Conservation (phyloP, 2,329 filamentous ascomycete genomes). For the Onygenales sp. region DNA sequence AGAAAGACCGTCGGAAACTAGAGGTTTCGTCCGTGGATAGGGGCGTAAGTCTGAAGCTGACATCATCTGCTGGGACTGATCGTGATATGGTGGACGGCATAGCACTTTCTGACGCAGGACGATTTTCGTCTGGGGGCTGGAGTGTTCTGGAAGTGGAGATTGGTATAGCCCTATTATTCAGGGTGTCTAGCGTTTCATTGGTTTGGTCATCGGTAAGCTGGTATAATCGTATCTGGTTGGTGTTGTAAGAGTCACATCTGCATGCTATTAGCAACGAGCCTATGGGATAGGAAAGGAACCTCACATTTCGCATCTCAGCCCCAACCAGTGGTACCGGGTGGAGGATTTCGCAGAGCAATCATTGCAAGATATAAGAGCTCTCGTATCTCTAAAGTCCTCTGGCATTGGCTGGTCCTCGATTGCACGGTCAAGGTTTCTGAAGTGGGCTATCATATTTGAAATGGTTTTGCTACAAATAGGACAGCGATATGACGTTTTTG, state of each 20-base stretch:
- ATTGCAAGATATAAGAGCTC: constrained; percentile 82
- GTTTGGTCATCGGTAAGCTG: constrained; percentile 17
- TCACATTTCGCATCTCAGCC: constrained; percentile 67
- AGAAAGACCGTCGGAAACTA: constrained; percentile 19
- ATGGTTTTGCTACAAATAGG: constrained; percentile 94
- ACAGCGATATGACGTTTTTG: constrained; percentile 86
- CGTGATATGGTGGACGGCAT: constrained; percentile 20
- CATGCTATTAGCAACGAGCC: constrained; percentile 4
- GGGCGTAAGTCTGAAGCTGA: constrained; percentile 12
- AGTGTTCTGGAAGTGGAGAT: constrained; percentile 18
- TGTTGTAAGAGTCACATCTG: constrained; percentile 40
- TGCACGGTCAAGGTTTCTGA: constrained; percentile 78
- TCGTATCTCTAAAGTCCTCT: constrained; percentile 65
- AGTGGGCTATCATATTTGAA: constrained; percentile 95
- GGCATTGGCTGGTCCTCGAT: constrained; percentile 92
- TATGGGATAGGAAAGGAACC: constrained; percentile 8
- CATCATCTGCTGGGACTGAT: constrained; percentile 14
- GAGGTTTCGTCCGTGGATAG: constrained; percentile 14
- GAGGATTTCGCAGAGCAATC: constrained; percentile 85
- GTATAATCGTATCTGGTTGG: constrained; percentile 32
- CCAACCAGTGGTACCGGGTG: constrained; percentile 88
- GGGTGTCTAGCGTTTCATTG: constrained; percentile 4
- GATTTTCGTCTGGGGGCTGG: constrained; percentile 19
- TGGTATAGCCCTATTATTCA: constrained; percentile 2
- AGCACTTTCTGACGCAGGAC: constrained; percentile 13